Evolutionary conservation across 208 protist species (phyloP), one percentile per base, ranked within the genome.

Genomic region (Acanthamoeba lugdunensis): DNA sequence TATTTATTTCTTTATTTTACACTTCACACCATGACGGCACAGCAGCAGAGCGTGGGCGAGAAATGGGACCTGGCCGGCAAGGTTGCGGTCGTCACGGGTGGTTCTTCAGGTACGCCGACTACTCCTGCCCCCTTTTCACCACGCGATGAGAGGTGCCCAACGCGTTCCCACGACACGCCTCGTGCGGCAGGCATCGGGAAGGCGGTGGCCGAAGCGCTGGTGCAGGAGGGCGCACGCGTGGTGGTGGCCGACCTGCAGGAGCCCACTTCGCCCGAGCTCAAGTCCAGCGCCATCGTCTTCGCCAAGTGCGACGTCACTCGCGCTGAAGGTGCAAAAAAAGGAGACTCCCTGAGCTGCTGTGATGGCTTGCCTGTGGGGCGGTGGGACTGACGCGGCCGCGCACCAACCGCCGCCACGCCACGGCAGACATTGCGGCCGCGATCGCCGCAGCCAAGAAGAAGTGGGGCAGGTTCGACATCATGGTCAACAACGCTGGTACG

Each of bases 391-490:
- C 41, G 41, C 1, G 41, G n/a, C n/a, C 7, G 0, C 41, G 41
- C 41, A 45, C 41, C 41, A 8, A 50, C 75, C 6, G 6, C 28
- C 45, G 45, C 28, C 25, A 58, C 25, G 28, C 75, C n/a, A 45
- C 41, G 30, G 11, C 45, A 69, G 30, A 58, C 50, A 25, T 69
- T n/a, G 37, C 84, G 21, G 84, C 48, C 1, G 45, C 84, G 6
- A 63, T 90, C 56, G 25, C 48, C 25, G 6, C n/a, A 14, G 50
- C 84, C 18, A 41, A 56, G 25, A 61, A 33, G 45, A 14, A 41
- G 21, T 90, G 48, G 48, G 84, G 58, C 56, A 33, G 84, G 28
- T 56, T 90, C 52, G 84, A 90, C 84, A 71, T 90, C 52, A 56
- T 90, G n/a, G 25, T 28, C 11, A 90, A 90, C 50, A 90, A 90